Conservation (phyloP, 805 yeast species). For the Metschnikowia vanudenii region DNA sequence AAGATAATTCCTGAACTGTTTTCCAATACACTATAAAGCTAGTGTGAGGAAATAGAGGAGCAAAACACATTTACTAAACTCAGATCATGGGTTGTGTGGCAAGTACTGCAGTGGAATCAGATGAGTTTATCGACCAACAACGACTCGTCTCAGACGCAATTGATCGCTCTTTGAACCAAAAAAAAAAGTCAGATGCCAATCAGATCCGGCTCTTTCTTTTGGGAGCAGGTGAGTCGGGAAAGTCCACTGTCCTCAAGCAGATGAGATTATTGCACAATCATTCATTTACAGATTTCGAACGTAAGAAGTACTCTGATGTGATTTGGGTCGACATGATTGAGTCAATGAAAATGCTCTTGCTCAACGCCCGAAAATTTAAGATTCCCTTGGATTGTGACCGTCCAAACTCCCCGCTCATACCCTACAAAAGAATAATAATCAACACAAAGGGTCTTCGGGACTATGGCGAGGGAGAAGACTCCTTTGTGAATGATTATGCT, state of each 20-base stretch:
- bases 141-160: conserved; percentile 59
- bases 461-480: conserved; percentile 13
- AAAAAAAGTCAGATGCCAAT: conserved; percentile 51
- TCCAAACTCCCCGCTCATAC: conserved; percentile 44
- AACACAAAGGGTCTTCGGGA: conserved; percentile 40
- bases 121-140: conserved; percentile 51
- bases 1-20: background rate
- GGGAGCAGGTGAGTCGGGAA: conserved; percentile 95
- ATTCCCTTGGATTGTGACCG: conserved; percentile 66
- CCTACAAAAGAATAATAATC: conserved; percentile 49
- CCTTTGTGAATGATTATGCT: conserved; percentile 17
- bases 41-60: background rate
- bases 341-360: conserved; percentile 70
- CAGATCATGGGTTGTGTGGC: conserved; percentile 68
- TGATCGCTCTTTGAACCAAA: conserved; percentile 57
- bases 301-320: conserved; percentile 76
- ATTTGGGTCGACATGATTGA: conserved; percentile 92
- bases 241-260: conserved; percentile 89
- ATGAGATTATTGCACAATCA: conserved; percentile 81
- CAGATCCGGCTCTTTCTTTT: conserved; percentile 72
- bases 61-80: background rate
- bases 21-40: background rate
- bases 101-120: conserved; percentile 45
- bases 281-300: conserved; percentile 78
- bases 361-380: conserved; percentile 68